Evolutionary conservation across 1,284 basidiomycete genomes (phyloP), one percentile per base, ranked within the genome.

Genomic region (Irpex sp.): DNA sequence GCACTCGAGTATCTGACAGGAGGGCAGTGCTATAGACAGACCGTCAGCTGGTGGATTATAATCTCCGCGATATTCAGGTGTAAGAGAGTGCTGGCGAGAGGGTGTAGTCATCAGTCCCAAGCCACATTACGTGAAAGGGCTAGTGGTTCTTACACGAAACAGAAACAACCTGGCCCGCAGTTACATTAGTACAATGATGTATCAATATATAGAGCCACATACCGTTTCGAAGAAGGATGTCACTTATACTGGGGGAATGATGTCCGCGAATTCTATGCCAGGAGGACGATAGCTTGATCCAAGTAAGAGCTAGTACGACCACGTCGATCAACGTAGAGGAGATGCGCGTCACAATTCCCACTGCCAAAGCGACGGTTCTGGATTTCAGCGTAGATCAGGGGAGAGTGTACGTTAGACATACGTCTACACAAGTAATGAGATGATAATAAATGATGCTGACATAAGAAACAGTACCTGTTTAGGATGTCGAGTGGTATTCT

Each of bases 21-120:
- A 26, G 26, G 26, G 26, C 4, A 26, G 26, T 26, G 26, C 26
- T 26, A 26, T 2, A 26, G 26, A 26, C 26, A 26, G 26, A 56
- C 60, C 9, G 36, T 21, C 5, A 17, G 17, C 7, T 61, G 38
- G 17, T 44, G 57, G 6, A 61, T 48, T 11, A 61, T 40, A 6
- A 61, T 5, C 21, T 61, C 37, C 11, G 54, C 51, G n/a, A 61
- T 56, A 40, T 61, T 61, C 52, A 61, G 40, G 13, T 38, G 21
- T 8, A 61, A 54, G 51, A 56, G 52, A 8, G 54, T 56, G n/a
- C 60, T 61, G 51, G 47, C 17, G 47, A 19, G 47, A 19, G 47
- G 17, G 13, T 15, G 13, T 49, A 15, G 47, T 49, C 15, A 19
- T 49, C 17, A 15, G 47, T 49, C 13, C 47, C 17, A 49, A n/a